Evolutionary conservation across 2,329 filamentous ascomycete genomes (phyloP), one percentile per base, ranked within the genome.

Genomic region (Atkinsonella hypoxylon): DNA sequence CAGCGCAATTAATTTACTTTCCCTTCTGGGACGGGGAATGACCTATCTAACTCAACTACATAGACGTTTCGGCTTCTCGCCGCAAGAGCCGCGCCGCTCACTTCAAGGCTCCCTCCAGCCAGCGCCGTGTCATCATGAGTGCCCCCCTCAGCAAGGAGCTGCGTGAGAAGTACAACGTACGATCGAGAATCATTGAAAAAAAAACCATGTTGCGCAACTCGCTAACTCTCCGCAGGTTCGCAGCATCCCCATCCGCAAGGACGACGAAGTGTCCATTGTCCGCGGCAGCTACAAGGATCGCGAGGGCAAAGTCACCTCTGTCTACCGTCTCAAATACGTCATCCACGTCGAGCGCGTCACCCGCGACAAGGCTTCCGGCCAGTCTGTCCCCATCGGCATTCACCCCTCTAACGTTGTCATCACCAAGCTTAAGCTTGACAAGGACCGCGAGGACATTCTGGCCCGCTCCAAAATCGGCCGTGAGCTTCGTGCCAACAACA

Each of bases 21-120:
- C 26, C 26, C 26, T 26, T 26, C 7, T 26, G 7, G 4, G 26
- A 5, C 26, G 26, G 26, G 8, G 7, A 8, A 26, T 7, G 10
- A 18, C 15, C 5, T 22, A 3, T 17, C n/a, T 26, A n/a, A 49
- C 26, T 26, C 12, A 31, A 40, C 26, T 47, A 18, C 41, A 17
- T 59, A 85, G 81, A 70, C 65, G 68, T 89, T 67, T 59, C 64
- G 55, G 88, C 87, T 74, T 95, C 89, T 70, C 84, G 91, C 77
- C 86, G 91, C 79, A 98, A 98, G 89, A 93, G 89, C 77, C 89
- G 93, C 76, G 95, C 95, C 82, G 87, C 89, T 71, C 91, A 98
- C 82, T 98, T 95, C 83, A 78, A 81, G 72, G 93, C 93, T 62
- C 89, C 90, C 64, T 96, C 90, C 72, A 89, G 86, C 78, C 81